Evolutionary conservation across 1,284 basidiomycete species (phyloP), one percentile per base, ranked within the genome.

Genomic region (Sparassis latifolia): DNA sequence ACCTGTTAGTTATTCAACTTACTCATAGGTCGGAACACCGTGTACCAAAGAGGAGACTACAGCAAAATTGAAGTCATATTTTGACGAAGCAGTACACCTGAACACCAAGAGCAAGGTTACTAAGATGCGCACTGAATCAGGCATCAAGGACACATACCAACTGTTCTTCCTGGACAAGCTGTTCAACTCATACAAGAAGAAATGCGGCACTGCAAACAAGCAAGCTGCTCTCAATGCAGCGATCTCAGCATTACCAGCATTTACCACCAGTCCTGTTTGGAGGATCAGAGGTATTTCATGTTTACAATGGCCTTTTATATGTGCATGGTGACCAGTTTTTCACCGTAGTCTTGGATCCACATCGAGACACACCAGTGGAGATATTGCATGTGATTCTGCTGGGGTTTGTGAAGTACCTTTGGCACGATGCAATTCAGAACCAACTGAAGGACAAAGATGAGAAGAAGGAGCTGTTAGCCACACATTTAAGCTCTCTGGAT

Each of bases 391-490:
- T 69, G 0, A 52, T 70, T 4, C 57, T 69, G 0, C 59, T 70
- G 0, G 70, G 69, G 0, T 58, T 70, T 40, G 58, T 70, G 9
- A 72, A 72, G 51, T 72, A 72, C 44, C 58, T 70, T 30, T 71
- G 69, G 67, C 52, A 65, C 0, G 68, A 73, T 53, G 58, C 59
- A 0, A 58, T 72, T 1, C 41, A 52, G 3, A 48, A 53, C 2
- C 54, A 56, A 6, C 32, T 53, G 1, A 50, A 55, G 1, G 50
- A 56, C 5, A 60, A 53, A 32, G 33, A 50, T 3, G 31, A 48
- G 4, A 30, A 54, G 6, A 58, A 58, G 48, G 43, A 51, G 4
- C 29, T 56, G 0, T 51, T 71, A 0, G 57, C 47, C 5, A 57
- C 62, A 2, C 53, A 59, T 0, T 59, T 69, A 0, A 45, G 45